Evolutionary conservation across 106 monocot species (phyloP), one percentile per base, ranked within the genome.

Genomic region (Phalaenopsis equestris): DNA sequence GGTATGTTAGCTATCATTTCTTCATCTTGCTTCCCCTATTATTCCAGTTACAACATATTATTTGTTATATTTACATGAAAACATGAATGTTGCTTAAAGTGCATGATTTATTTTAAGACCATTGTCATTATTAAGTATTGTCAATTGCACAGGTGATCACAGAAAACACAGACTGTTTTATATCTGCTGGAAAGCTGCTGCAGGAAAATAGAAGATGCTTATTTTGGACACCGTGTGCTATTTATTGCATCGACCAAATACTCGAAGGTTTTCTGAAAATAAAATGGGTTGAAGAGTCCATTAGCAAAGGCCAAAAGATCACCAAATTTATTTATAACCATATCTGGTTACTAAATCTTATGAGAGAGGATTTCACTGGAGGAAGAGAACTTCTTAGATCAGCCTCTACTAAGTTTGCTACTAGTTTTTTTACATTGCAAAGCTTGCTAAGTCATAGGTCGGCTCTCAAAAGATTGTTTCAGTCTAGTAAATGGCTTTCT

Each of bases 181-280:
- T 52, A 85, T 82, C 83, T 83, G 91, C 88, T 67, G 88, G 88
- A 21, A 85, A 86, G 79, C 81, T 91, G 83, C 84, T 88, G 42
- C 86, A 91, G 81, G 88, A 91, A 81, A 91, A 91, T 75, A 91
- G 86, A 57, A 84, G 73, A 80, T 79, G 58, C 68, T 79, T 91
- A 39, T 91, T 86, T 64, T 91, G 91, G 88, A 88, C 84, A 36
- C 91, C 91, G 43, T 91, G 88, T 82, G 86, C 81, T 79, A 82
- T 73, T 41, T 79, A 84, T 79, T 81, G 79, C 64, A 79, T 86
- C 61, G 84, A 88, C 78, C 74, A 80, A 65, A 83, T 88, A 76
- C 86, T 91, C 38, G 88, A 84, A 77, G 84, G 86, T 76, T 88
- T 91, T 67, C 16, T 56, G 6, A 80, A 82, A 48, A 86, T 86